Base-by-base conservation (phyloP, 108 stramenopile genomes). In the Cyclotella atomus region DNA sequence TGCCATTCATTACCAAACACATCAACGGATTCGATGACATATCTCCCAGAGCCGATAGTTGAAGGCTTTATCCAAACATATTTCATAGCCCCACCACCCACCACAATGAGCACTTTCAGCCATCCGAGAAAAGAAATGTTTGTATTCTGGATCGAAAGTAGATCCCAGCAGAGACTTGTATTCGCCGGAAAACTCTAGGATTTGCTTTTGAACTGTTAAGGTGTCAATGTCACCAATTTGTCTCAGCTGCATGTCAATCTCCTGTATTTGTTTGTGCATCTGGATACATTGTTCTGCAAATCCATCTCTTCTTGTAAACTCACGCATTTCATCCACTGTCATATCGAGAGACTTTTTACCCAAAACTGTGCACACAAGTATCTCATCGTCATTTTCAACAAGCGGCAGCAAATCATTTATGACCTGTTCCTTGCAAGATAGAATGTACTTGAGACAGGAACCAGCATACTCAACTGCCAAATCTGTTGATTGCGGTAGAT, bases 1-100 rank as follows among this genome's bases (percentile, higher is more conserved):
- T 56, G 25, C 55, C 55, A 56, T 3, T 27, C 55, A 56, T 28
- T 30, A 16, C 55, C 55, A 56, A 56, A 56, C 25, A 56, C 55
- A 56, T 56, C 55, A 27, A 17, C 27, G 6, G 55, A 23, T n/a
- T 56, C 55, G 6, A 56, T 23, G 4, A 56, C 8, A 32, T 14
- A 30, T 5, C 25, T 24, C 25, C 17, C 27, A 2, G 12, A 9
- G 28, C 9, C 55, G 6, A 27, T 25, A 30, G 24, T 25, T n/a
- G n/a, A n/a, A n/a, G n/a, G n/a, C 10, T 57, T 57, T 25, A 24
- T 27, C 32, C 32, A 32, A 27, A 57, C 56, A 57, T 33, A 27
- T 25, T 32, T 57, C 56, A 57, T 57, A 28, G 56, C 56, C 3
- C 56, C 56, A 27, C 56, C 47, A 4, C 10, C 24, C 56, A 27